Conservation (phyloP, 78 protist species). For the Tieghemostelium lacteum region DNA sequence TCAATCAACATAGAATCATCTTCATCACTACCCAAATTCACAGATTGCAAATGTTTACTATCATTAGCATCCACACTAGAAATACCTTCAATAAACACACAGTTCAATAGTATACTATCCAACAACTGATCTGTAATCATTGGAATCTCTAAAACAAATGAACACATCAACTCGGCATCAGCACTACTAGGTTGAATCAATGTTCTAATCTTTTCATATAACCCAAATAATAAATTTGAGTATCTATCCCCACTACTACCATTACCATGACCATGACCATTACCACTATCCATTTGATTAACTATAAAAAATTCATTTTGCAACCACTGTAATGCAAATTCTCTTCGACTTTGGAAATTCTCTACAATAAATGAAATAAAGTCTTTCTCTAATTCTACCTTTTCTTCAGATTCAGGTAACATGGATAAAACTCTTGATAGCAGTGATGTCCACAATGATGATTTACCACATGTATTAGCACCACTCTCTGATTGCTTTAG, state of each 20-base stretch:
- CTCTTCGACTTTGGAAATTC: slow-evolving; percentile 25
- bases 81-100: too few relatives aligned
- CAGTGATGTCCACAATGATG: slow-evolving; percentile 32
- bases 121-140: not conserved
- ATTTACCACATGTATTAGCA: slow-evolving; percentile 18
- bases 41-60: too few relatives aligned
- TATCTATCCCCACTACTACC: not conserved
- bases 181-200: not conserved
- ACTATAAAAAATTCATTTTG: slow-evolving; percentile 38
- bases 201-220: not conserved
- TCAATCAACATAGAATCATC: not conserved
- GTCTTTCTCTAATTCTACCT: not conserved
- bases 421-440: slow-evolving; percentile 21
- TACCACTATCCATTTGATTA: not conserved
- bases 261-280: not conserved
- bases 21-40: too few relatives aligned
- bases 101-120: slow-evolving; percentile 1
- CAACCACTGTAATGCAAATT: slow-evolving; percentile 63
- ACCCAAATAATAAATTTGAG: not conserved
- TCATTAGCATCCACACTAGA: too few relatives aligned
- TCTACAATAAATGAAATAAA: slow-evolving; percentile 18
- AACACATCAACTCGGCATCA: not conserved
- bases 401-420: not conserved
- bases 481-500: slow-evolving; percentile 23
- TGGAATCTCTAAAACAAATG: slow-evolving; percentile 25